Percentiles rank a stretch among this genome's conserved stretches.
These are phyloP conservation scores for Xylaria telfairii DNA, from an alignment of 495 filamentous ascomycete genomes.

Conservation along the genomic window DNA sequence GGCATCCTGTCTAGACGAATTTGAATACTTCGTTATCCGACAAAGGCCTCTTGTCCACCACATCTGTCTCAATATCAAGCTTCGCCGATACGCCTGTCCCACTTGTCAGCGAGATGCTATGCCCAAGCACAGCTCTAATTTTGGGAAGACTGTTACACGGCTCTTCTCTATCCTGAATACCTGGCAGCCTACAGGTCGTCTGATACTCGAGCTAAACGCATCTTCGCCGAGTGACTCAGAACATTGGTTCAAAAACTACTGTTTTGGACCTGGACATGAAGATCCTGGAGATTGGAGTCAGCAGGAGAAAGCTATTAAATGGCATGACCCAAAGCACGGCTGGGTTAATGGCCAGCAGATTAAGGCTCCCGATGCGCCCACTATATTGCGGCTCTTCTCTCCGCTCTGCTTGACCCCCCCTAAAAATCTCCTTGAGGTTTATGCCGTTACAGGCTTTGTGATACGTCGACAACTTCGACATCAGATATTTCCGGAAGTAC, in stretches of 20 bases:
- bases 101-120: constrained; percentile 20
- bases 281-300: constrained; percentile 15
- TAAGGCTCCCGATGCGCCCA: constrained; percentile 4
- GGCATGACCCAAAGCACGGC: constrained; percentile 16
- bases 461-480: constrained; percentile 16
- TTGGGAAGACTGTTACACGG: constrained; percentile 27
- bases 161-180: constrained; percentile 33
- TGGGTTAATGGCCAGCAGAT: constrained; percentile 14
- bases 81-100: constrained; percentile 30
- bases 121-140: constrained; percentile 20
- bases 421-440: constrained; percentile 4
- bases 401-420: neutral
- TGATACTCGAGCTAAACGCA: constrained; percentile 38
- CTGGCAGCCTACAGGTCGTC: constrained; percentile 23
- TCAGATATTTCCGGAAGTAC: constrained; percentile 5
- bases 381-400: constrained; percentile 12
- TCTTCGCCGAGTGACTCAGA: constrained; percentile 34
- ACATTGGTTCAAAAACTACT: constrained; percentile 36
- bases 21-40: constrained; percentile 29
- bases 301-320: constrained; percentile 9
- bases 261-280: constrained; percentile 24
- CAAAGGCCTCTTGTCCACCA: constrained; percentile 29
- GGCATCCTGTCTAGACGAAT: constrained; percentile 30
- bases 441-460: constrained; percentile 16
- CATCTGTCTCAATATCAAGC: constrained; percentile 32